phyloP scores from a whole-genome alignment of 2,329 filamentous ascomycete genomes.

The Fusarium chlamydosporum region DNA sequence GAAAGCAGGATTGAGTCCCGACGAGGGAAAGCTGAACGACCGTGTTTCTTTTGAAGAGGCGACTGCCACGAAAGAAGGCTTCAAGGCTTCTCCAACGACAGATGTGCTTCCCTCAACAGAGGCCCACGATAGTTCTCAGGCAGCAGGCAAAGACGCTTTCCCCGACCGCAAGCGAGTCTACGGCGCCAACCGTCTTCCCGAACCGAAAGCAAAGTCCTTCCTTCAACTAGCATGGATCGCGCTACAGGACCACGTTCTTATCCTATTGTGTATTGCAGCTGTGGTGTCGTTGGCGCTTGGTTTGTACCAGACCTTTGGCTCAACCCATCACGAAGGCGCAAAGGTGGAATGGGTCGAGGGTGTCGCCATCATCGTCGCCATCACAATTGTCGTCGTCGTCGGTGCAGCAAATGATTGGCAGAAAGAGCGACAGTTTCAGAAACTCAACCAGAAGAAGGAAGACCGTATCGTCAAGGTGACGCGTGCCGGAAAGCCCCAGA shows the following conservation, averaged over 20 bases:
- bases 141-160: slow-evolving; percentile 26
- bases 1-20: slow-evolving; percentile 77
- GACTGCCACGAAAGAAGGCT: slow-evolving; percentile 22
- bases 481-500: slow-evolving; percentile 73
- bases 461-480: slow-evolving; percentile 76
- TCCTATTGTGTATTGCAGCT: slow-evolving; percentile 75
- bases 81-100: neutral
- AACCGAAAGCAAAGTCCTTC: slow-evolving; percentile 72
- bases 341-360: slow-evolving; percentile 76
- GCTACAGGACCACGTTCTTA: slow-evolving; percentile 76
- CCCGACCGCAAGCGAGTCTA: slow-evolving; percentile 41
- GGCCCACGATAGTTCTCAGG: neutral
- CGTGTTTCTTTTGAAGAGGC: slow-evolving; percentile 78
- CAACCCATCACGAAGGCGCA: slow-evolving; percentile 58
- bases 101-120: slow-evolving; percentile 4
- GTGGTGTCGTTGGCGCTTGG: slow-evolving; percentile 76
- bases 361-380: slow-evolving; percentile 76
- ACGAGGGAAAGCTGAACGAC: slow-evolving; percentile 75
- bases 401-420: slow-evolving; percentile 77
- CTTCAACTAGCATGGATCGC: slow-evolving; percentile 74
- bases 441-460: slow-evolving; percentile 73
- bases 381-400: slow-evolving; percentile 73
- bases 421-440: slow-evolving; percentile 75
- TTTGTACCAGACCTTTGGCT: slow-evolving; percentile 74
- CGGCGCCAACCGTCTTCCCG: slow-evolving; percentile 68